Percentiles rank a stretch among this genome's conserved stretches.
Evolutionary conservation across 352 stramenopile species (phyloP).

Genomic region (Nannochloropsis limnetica): DNA sequence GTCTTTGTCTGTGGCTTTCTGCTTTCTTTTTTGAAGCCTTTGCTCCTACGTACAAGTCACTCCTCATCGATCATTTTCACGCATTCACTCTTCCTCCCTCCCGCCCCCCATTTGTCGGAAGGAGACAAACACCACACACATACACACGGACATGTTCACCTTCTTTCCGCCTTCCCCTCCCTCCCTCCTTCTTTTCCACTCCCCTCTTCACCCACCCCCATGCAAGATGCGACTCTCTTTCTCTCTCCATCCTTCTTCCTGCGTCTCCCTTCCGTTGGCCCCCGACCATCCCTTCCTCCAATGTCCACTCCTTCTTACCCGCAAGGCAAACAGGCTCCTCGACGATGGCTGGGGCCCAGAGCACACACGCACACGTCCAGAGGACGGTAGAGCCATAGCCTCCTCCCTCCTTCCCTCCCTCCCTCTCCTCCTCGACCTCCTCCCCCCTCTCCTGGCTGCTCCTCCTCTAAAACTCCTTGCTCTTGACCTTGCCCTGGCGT

Average conservation of each 20-base stretch:
- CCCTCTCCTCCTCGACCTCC: not conserved
- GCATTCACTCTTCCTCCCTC: not conserved
- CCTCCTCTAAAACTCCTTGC: slow-evolving; percentile 12
- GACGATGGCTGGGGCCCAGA: not conserved
- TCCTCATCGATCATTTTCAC: not conserved
- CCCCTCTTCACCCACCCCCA: not conserved
- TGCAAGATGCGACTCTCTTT: not conserved
- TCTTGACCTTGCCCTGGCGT: slow-evolving; percentile 28
- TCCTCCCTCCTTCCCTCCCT: not conserved
- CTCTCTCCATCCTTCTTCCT: not conserved
- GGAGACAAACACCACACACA: not conserved
- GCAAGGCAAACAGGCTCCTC: not conserved
- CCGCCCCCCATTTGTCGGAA: not conserved
- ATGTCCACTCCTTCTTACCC: not conserved
- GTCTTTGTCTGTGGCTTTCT: not conserved
- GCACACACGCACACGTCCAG: not conserved
- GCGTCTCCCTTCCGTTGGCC: no score
- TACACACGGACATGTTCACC: not conserved
- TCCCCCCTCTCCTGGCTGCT: not conserved
- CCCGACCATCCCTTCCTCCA: not conserved
- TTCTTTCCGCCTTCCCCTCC: not conserved
- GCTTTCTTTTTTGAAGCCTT: not conserved
- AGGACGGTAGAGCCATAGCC: not conserved
- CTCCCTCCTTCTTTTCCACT: not conserved
- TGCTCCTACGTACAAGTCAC: not conserved